These are phyloP conservation scores for Shiraia bambusicola DNA, from an alignment of 2,329 filamentous ascomycete species.

Conservation along the genomic window DNA sequence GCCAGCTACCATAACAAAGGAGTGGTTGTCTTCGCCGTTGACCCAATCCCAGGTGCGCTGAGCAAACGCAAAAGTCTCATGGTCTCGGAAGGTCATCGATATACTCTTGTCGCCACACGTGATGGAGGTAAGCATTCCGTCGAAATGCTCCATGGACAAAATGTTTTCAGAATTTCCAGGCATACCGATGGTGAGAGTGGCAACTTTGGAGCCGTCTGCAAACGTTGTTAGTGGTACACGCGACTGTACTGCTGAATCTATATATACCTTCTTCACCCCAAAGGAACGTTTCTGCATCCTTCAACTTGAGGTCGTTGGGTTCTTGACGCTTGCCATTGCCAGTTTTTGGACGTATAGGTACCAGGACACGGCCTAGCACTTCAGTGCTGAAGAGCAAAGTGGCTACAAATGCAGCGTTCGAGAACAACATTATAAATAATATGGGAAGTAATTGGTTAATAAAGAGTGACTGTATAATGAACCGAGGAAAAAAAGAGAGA, in stretches of 20 bases:
- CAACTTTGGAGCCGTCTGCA: constrained; percentile 3
- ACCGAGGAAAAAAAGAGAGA: no score
- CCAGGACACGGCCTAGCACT: constrained; percentile 1
- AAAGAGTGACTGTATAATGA: neutral
- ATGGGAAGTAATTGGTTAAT: neutral
- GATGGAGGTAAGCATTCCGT: constrained; percentile 16
- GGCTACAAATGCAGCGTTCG: constrained; percentile 3
- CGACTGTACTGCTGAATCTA: neutral
- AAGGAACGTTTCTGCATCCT: constrained; percentile 15
- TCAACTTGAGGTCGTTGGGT: constrained; percentile 11
- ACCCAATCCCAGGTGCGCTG: constrained; percentile 25
- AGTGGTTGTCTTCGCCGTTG: constrained; percentile 25
- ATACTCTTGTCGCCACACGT: constrained; percentile 16
- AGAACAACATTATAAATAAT: constrained; percentile 7
- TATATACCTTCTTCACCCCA: constrained; percentile 18
- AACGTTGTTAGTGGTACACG: neutral
- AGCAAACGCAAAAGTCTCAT: constrained; percentile 19
- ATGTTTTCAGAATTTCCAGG: constrained; percentile 20
- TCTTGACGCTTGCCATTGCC: constrained; percentile 11
- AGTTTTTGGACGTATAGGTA: constrained; percentile 16
- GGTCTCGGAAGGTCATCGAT: constrained; percentile 19
- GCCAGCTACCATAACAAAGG: constrained; percentile 23
- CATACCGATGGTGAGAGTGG: constrained; percentile 19
- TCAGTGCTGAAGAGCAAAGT: constrained; percentile 10
- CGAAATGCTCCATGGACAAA: constrained; percentile 24